Evolutionary conservation across 2,329 filamentous ascomycete genomes (phyloP).

Genomic region (Claviceps quebecensis): DNA sequence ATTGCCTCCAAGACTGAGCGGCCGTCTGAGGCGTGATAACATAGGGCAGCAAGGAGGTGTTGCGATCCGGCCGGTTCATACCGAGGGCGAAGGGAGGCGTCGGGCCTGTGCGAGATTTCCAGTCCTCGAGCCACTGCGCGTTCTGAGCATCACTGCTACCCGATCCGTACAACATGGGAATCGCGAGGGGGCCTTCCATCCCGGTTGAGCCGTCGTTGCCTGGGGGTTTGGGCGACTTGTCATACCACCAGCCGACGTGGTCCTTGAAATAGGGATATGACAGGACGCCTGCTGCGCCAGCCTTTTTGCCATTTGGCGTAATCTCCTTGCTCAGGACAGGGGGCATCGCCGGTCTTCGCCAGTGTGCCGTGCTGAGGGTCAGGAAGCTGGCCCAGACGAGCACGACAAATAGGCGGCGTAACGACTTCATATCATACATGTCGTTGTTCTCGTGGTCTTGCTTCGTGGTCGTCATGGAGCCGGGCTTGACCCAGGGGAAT

Average conservation of each 20-base stretch:
- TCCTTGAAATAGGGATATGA: not conserved
- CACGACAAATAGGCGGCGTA: not conserved
- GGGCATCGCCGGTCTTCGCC: not conserved
- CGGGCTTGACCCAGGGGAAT: no score
- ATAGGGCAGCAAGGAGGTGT: not conserved
- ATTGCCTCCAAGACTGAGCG: not conserved
- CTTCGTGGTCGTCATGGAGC: no score
- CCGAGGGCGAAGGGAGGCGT: not conserved
- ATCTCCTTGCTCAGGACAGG: not conserved
- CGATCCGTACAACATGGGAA: not conserved
- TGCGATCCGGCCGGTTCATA: not conserved
- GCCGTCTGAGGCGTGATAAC: not conserved
- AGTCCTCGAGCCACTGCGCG: no score
- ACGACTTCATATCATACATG: no score
- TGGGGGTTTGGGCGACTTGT: not conserved
- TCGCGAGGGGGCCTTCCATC: not conserved
- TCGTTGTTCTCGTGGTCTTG: no score
- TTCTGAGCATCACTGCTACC: no score
- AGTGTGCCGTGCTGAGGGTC: not conserved
- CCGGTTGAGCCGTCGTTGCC: not conserved
- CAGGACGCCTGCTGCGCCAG: not conserved
- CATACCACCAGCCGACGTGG: not conserved
- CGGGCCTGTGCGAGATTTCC: not conserved
- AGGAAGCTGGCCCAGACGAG: not conserved
- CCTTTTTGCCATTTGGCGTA: not conserved